phyloP scores from a whole-genome alignment of 208 protist genomes.

The Leishmania amazonensis region DNA sequence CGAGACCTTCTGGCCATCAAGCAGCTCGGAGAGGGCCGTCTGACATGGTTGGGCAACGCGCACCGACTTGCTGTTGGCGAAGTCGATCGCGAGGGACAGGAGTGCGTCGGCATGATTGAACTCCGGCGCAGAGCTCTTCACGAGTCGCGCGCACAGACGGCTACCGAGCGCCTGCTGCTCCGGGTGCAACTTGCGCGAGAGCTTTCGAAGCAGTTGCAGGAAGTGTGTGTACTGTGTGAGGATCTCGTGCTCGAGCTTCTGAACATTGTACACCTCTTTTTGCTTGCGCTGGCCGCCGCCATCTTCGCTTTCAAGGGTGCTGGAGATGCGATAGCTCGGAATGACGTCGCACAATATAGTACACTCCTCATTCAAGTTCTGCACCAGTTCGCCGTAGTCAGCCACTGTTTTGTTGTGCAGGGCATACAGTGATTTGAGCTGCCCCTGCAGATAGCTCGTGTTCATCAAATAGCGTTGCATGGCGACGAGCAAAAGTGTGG shows the following conservation, averaged over 20 bases:
- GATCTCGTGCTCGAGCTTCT: constrained; percentile 91
- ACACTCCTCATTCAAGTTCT: constrained; percentile 89
- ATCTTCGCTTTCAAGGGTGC: constrained; percentile 80
- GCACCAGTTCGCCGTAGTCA: constrained; percentile 86
- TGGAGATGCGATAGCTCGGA: constrained; percentile 89
- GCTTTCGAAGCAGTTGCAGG: constrained; percentile 87
- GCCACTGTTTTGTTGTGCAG: constrained; percentile 81
- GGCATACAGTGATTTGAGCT: constrained; percentile 73
- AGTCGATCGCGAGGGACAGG: constrained; percentile 77
- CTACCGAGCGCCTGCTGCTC: constrained; percentile 94
- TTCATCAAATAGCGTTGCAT: constrained; percentile 95
- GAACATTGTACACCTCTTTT: constrained; percentile 92
- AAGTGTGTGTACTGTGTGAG: constrained; percentile 93
- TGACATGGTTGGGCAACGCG: constrained; percentile 86
- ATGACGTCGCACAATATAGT: constrained; percentile 86
- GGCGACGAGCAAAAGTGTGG: background rate
- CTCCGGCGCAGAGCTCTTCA: constrained; percentile 77
- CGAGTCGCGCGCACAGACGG: constrained; percentile 79
- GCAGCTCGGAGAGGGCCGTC: constrained; percentile 74
- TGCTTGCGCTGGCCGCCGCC: constrained; percentile 81
- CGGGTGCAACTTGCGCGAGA: constrained; percentile 85
- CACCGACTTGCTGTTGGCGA: constrained; percentile 88
- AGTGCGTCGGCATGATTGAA: constrained; percentile 91
- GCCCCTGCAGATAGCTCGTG: constrained; percentile 88
- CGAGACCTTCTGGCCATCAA: constrained; percentile 89